A percentile compares a stretch with the other conserved stretches of the same genome.
phyloP scores from a whole-genome alignment of 805 yeast genomes.

The Scheffersomyces coipomensis region DNA sequence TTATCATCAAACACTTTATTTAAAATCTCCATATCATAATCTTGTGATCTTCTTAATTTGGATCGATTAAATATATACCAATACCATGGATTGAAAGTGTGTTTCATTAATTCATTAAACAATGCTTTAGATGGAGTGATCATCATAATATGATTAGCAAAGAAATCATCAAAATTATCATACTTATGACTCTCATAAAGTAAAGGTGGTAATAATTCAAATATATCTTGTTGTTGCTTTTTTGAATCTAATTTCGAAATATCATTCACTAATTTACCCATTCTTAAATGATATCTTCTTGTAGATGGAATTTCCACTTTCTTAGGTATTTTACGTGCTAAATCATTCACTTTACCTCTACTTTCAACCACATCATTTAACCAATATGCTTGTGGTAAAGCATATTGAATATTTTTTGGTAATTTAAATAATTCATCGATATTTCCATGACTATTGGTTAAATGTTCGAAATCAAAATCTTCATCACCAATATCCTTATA shows the following conservation, averaged over 20 bases:
- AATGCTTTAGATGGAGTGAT: conserved; percentile 44
- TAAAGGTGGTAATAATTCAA: conserved; percentile 15
- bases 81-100: conserved; percentile 25
- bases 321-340: conserved; percentile 5
- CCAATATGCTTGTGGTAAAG: conserved; percentile 39
- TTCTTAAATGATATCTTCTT: conserved; percentile 8
- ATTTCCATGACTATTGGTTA: conserved; percentile 10
- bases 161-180: conserved; percentile 26
- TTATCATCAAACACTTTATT: conserved; percentile 34
- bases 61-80: conserved; percentile 22
- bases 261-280: conserved; percentile 12
- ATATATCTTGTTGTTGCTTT: no score
- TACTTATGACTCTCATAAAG: conserved; percentile 22
- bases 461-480: background rate
- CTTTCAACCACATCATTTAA: conserved; percentile 18
- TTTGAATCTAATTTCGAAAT: conserved; percentile 3
- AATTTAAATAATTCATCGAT: conserved; percentile 31
- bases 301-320: conserved; percentile 12
- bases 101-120: conserved; percentile 19
- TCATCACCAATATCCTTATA: conserved; percentile 3
- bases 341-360: conserved; percentile 1
- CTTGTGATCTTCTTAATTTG: conserved; percentile 24
- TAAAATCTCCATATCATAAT: conserved; percentile 56
- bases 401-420: conserved; percentile 21
- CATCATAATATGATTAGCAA: conserved; percentile 57